These are phyloP conservation scores for Ceratocystis diversiconidia DNA, from an alignment of 2,329 filamentous ascomycete species.

Conservation along the genomic window DNA sequence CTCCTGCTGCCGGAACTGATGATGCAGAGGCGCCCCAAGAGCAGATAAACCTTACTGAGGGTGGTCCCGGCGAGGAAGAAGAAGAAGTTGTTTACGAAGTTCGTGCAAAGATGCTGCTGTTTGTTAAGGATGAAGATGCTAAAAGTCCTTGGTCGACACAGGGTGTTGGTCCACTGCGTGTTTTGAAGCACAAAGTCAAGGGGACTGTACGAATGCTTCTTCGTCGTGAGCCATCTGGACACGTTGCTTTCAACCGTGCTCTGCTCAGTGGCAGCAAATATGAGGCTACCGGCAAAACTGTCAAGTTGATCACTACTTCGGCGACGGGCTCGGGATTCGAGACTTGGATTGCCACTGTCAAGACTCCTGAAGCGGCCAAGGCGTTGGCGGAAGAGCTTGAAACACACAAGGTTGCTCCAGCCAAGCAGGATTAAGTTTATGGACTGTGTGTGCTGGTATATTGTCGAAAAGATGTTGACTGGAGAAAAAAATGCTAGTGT, in stretches of 20 bases:
- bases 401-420: constrained; percentile 39
- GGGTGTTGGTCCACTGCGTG: constrained; percentile 55
- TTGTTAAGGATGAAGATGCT: constrained; percentile 32
- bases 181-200: constrained; percentile 60
- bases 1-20: constrained; percentile 23
- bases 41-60: constrained; percentile 55
- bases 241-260: constrained; percentile 56
- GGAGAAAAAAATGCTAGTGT: not conserved
- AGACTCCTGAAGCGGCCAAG: constrained; percentile 45
- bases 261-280: constrained; percentile 50
- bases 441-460: not conserved
- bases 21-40: constrained; percentile 44
- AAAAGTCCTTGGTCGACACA: constrained; percentile 51
- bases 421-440: constrained; percentile 31
- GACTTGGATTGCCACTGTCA: constrained; percentile 59
- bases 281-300: constrained; percentile 44
- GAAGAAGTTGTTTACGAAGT: constrained; percentile 58
- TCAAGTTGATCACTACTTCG: constrained; percentile 43
- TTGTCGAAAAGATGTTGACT: not conserved
- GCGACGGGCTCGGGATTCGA: constrained; percentile 46
- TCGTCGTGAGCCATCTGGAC: constrained; percentile 60
- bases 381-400: constrained; percentile 39
- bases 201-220: constrained; percentile 53
- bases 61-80: constrained; percentile 54
- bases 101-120: constrained; percentile 54